A percentile compares a stretch with the other conserved stretches of the same genome.
These are phyloP conservation scores for Fomes fomentarius DNA, from an alignment of 1,284 basidiomycete genomes.

Conservation along the genomic window DNA sequence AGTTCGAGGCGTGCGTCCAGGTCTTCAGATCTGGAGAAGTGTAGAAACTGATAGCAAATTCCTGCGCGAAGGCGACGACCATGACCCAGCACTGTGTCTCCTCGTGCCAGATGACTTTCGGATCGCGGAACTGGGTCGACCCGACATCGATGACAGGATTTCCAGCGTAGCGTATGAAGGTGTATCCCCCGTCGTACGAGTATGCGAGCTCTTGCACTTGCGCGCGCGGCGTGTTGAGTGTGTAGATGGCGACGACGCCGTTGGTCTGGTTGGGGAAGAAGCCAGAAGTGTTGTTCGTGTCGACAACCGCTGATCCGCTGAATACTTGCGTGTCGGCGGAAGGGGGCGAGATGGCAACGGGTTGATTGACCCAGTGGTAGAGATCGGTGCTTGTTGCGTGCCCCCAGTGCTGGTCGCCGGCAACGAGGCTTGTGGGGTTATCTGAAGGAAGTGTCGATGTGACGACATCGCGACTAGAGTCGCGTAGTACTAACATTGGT, in stretches of 20 bases:
- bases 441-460: constrained; percentile 6
- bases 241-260: constrained; percentile 23
- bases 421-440: constrained; percentile 9
- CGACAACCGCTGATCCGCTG: constrained; percentile 19
- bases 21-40: constrained; percentile 18
- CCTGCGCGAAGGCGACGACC: constrained; percentile 15
- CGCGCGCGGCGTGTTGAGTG: constrained; percentile 16
- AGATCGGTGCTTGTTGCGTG: constrained; percentile 21
- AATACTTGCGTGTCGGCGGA: constrained; percentile 16
- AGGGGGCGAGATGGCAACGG: constrained; percentile 20
- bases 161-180: constrained; percentile 14
- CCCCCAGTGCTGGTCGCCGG: constrained; percentile 21
- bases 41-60: constrained; percentile 18
- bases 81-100: constrained; percentile 15
- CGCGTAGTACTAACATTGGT: constrained; percentile 13
- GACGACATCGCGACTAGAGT: too few relatives aligned
- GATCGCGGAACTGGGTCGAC: constrained; percentile 22
- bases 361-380: constrained; percentile 21
- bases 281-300: constrained; percentile 21
- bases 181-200: constrained; percentile 20
- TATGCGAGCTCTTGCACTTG: constrained; percentile 23
- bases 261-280: constrained; percentile 22
- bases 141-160: constrained; percentile 21
- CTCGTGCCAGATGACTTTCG: constrained; percentile 22
- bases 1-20: constrained; percentile 22